Base-by-base conservation (phyloP, 257 asterid species). In the Solanum clarkiae region DNA sequence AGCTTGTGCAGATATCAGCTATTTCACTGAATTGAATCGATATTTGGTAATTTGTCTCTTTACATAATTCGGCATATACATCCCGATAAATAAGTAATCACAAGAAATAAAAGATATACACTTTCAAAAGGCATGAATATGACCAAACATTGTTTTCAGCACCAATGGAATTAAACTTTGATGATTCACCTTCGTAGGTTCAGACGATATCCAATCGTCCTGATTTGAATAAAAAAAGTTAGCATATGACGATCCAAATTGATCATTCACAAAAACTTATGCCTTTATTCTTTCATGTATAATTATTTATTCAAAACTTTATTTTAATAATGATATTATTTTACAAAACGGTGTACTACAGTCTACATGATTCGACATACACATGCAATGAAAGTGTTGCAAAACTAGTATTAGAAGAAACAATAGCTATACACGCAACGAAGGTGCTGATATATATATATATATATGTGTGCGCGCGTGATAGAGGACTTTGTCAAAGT, bases 21-120 rank as follows among this genome's bases (percentile, higher is more conserved):
- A 47, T 15, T 47, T 0, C 0, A 72, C 0, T 0, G 2, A 45
- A 4, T 1, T 0, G 4, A 45, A 8, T 59, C 14, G 0, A n/a
- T 1, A 1, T 59, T 2, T 59, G 5, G 7, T 59, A 72, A n/a
- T 72, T 0, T 72, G 40, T 7, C 18, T 2, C 9, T 45, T 2
- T 20, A 44, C 4, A 47, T 45, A 54, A 12, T 26, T 74, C 5
- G 4, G 12, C 12, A n/a, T 45, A 12, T 18, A 45, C 36, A 2
- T 20, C 18, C 55, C 8, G 6, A 24, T 29, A 72, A 45, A 66
- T 17, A 18, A 66, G 74, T 29, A n/a, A n/a, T 44, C 11, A 72
- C 12, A n/a, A 72, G 11, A 45, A 45, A 40, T 10, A 20, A 71
- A 42, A 44, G 18, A 15, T 44, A 3, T 5, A 42, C 32, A 20